Conservation (phyloP, 2,329 filamentous ascomycete genomes). For the Alternaria gaisen region DNA sequence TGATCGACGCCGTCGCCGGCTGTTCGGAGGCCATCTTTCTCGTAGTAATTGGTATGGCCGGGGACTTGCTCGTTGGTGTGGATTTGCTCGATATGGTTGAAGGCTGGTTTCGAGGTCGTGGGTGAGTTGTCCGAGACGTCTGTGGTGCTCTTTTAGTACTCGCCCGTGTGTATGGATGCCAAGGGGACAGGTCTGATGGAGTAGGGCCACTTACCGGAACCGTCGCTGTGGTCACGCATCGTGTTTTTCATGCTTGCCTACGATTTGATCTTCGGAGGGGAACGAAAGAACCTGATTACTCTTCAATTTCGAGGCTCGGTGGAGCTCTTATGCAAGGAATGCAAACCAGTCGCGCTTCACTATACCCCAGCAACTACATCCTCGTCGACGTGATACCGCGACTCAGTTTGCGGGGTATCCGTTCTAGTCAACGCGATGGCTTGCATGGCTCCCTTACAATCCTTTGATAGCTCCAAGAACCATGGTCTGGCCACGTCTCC, state of each 20-base stretch:
- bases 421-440: not conserved
- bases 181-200: not conserved
- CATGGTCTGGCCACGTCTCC: not conserved
- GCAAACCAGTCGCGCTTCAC: not conserved
- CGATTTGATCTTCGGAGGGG: not conserved
- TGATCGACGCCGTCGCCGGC: slow-evolving; percentile 29
- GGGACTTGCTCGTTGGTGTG: slow-evolving; percentile 50
- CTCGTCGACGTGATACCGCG: not conserved
- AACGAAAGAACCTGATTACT: not conserved
- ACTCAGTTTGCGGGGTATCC: not conserved
- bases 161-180: too few species aligned
- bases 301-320: not conserved
- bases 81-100: slow-evolving; percentile 43
- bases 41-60: slow-evolving; percentile 55
- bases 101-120: slow-evolving; percentile 17
- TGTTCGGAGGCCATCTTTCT: slow-evolving; percentile 57
- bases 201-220: not conserved
- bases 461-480: not conserved
- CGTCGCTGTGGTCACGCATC: slow-evolving; percentile 2
- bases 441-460: not conserved
- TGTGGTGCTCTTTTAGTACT: not conserved
- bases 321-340: not conserved
- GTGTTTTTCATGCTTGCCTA: not conserved
- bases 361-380: not conserved
- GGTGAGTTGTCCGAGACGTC: slow-evolving; percentile 21